A percentile compares a stretch with the other conserved stretches of the same genome.
phyloP scores from a whole-genome alignment of 495 filamentous ascomycete species.

The Letharia lupina region DNA sequence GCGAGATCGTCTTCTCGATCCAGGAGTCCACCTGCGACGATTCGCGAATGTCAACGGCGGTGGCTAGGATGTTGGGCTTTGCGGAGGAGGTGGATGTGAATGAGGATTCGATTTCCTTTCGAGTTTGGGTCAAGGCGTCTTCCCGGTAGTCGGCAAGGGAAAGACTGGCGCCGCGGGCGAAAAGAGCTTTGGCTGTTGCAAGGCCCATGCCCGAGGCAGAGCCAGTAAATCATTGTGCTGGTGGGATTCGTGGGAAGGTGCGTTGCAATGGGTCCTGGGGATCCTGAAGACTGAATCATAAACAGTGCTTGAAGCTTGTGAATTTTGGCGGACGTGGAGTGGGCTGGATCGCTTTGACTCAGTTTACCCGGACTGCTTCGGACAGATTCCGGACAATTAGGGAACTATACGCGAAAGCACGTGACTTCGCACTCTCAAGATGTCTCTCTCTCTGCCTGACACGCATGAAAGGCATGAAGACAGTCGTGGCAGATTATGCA shows the following conservation, averaged over 20 bases:
- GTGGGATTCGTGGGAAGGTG: too few relatives aligned
- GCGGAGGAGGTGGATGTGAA: background rate
- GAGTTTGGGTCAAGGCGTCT: too few relatives aligned
- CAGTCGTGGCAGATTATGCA: too few relatives aligned
- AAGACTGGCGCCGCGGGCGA: background rate
- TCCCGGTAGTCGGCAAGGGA: background rate
- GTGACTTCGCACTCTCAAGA: too few relatives aligned
- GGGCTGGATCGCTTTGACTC: too few relatives aligned
- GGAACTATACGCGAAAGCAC: too few relatives aligned
- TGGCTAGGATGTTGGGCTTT: background rate
- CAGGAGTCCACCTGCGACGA: constrained; percentile 1
- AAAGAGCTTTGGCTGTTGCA: constrained; percentile 1
- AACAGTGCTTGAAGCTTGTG: background rate
- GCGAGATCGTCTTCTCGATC: background rate
- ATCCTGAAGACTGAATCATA: background rate
- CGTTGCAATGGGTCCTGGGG: too few relatives aligned
- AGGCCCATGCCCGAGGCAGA: constrained; percentile 3
- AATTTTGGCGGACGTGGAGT: too few relatives aligned
- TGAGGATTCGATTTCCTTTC: background rate
- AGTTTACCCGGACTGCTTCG: too few relatives aligned
- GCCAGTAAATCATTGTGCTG: background rate
- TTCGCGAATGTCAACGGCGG: background rate
- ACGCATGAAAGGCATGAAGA: too few relatives aligned
- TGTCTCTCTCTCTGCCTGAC: too few relatives aligned
- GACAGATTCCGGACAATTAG: too few relatives aligned